Evolutionary conservation across 139 green algal genomes (phyloP).

Genomic region (Ulvella scutata): DNA sequence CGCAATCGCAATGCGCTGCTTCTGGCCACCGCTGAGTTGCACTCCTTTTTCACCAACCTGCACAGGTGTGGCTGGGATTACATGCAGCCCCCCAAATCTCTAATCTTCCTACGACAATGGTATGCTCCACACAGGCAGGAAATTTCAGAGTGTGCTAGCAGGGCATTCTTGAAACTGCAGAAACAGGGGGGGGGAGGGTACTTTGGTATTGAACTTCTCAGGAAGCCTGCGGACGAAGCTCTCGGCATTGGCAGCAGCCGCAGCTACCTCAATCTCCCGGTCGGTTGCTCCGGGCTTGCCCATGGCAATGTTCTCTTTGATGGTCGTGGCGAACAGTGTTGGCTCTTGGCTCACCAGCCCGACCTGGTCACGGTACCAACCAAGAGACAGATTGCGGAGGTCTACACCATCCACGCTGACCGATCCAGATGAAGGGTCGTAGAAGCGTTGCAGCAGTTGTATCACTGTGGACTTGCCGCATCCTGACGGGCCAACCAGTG

Average conservation of each 20-base stretch:
- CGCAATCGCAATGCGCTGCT: conserved; percentile 76
- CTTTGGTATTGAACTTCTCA: conserved; percentile 37
- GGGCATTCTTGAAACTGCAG: too few relatives aligned
- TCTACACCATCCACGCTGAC: conserved; percentile 68
- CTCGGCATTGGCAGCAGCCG: conserved; percentile 48
- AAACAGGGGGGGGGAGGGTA: too few relatives aligned
- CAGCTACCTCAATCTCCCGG: conserved; percentile 48
- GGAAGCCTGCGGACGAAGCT: conserved; percentile 24
- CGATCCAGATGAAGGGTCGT: conserved; percentile 44
- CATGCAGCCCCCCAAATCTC: not conserved
- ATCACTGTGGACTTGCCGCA: conserved; percentile 85
- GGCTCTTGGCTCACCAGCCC: conserved; percentile 80
- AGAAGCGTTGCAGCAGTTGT: conserved; percentile 78
- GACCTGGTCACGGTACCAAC: conserved; percentile 46
- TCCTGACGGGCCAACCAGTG: conserved; percentile 75
- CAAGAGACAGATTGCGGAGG: conserved; percentile 46
- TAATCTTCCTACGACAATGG: too few relatives aligned
- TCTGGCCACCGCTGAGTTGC: conserved; percentile 46
- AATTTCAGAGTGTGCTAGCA: too few relatives aligned
- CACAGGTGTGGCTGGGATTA: not conserved
- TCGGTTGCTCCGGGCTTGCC: conserved; percentile 25
- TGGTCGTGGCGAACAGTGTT: conserved; percentile 69
- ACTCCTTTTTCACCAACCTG: conserved; percentile 23
- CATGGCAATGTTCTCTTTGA: conserved; percentile 76
- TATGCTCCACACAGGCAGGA: too few relatives aligned